Percentiles rank a stretch among this genome's conserved stretches.
Conservation (phyloP, 345 rosid genomes). For the Rubroshorea leprosula region DNA sequence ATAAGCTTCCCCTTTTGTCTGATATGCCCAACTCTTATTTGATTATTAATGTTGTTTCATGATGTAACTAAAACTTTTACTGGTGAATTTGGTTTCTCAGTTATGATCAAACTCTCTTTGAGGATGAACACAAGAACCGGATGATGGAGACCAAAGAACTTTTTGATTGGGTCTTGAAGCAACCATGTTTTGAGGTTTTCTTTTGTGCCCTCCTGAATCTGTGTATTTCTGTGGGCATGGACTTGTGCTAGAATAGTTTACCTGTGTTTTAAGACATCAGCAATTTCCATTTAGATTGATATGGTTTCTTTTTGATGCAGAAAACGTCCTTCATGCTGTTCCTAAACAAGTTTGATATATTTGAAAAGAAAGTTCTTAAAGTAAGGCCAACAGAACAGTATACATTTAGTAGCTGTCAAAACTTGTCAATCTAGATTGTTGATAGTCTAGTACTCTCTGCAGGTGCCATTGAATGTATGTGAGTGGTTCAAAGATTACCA, state of each 20-base stretch:
- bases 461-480: conserved; percentile 86
- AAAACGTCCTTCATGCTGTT: conserved; percentile 98
- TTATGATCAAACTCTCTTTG: conserved; percentile 91
- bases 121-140: conserved; percentile 83
- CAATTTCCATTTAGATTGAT: not conserved
- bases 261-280: not conserved
- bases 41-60: too few relatives aligned
- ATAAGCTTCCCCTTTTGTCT: too few relatives aligned
- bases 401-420: not conserved
- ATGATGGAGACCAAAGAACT: conserved; percentile 95
- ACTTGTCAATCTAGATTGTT: conserved; percentile 6
- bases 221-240: not conserved
- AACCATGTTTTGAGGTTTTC: conserved; percentile 92
- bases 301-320: conserved; percentile 40
- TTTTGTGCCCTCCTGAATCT: not conserved
- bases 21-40: too few relatives aligned
- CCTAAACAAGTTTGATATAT: conserved; percentile 91
- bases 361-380: conserved; percentile 85
- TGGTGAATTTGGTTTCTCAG: conserved; percentile 30
- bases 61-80: not conserved
- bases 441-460: conserved; percentile 11
- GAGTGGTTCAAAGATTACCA: conserved; percentile 97
- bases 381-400: conserved; percentile 34
- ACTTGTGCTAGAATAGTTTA: not conserved
- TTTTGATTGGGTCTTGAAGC: conserved; percentile 95